phyloP scores from a whole-genome alignment of 2,329 filamentous ascomycete species.

The Diplodia mutila region DNA sequence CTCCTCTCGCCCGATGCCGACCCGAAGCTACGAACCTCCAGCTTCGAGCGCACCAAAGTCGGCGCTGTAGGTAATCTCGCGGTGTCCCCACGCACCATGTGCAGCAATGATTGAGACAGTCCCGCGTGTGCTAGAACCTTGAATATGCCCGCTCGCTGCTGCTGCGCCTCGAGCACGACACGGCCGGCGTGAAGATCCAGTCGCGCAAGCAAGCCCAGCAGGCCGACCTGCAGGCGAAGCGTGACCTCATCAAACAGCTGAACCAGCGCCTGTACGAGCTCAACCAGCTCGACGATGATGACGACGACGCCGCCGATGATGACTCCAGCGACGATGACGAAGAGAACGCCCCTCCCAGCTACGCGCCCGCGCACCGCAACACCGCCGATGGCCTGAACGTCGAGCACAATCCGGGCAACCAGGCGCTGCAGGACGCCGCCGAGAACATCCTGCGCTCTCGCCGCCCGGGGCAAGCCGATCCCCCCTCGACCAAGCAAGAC shows the following conservation, averaged over 20 bases:
- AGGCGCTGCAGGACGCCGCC: slow-evolving; percentile 40
- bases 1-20: slow-evolving; percentile 66
- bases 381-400: slow-evolving; percentile 38
- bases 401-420: slow-evolving; percentile 34
- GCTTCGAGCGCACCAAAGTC: slow-evolving; percentile 67
- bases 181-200: slow-evolving; percentile 61
- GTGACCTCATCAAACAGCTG: slow-evolving; percentile 68
- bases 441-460: slow-evolving; percentile 41
- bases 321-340: slow-evolving; percentile 42
- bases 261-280: slow-evolving; percentile 70
- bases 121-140: slow-evolving; percentile 63
- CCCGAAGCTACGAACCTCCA: slow-evolving; percentile 62
- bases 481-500: slow-evolving; percentile 28
- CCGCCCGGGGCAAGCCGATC: slow-evolving; percentile 26
- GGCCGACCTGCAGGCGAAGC: slow-evolving; percentile 65
- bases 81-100: not conserved
- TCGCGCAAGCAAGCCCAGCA: slow-evolving; percentile 64
- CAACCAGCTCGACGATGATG: slow-evolving; percentile 59
- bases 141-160: slow-evolving; percentile 71
- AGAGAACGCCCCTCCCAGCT: slow-evolving; percentile 47
- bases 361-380: slow-evolving; percentile 45
- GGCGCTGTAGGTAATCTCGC: slow-evolving; percentile 51
- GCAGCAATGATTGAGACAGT: not conserved
- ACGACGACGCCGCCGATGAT: slow-evolving; percentile 42
- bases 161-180: slow-evolving; percentile 71